Base-by-base conservation (phyloP, 179 eudicot species). In the Silene coronaria region DNA sequence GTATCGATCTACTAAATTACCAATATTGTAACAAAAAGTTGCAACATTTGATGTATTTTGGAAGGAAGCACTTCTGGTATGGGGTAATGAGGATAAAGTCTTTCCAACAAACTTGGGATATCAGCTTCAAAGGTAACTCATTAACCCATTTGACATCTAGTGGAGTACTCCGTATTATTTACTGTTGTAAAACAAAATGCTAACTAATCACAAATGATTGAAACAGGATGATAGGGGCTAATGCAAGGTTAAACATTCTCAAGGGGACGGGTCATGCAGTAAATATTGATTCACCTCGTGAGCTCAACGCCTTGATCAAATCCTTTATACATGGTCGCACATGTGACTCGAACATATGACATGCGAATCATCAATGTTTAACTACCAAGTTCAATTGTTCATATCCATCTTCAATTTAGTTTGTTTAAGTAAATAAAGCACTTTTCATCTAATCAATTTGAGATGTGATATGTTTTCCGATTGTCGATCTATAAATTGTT, bases 11-110 rank as follows among this genome's bases (percentile, higher is more conserved):
- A 32, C 36, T 0, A 32, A 32, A 32, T 32, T 2, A 32, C 5
- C 36, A 4, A 32, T 6, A 32, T 32, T 32, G 5, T 32, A 6
- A 32, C 5, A 17, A 4, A 5, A 46, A 6, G 27, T 27, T 34
- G 13, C 26, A 6, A 34, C 23, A 7, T 26, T 67, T 60, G 51
- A 57, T 74, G 42, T 66, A 46, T 38, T 58, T 6, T 58, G 5
- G 57, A 75, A 90, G 95, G 88, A 90, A 78, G 79, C 85, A 46
- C 81, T 90, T 74, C 83, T 90, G 13, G 75, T 90, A 65, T 90
- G 92, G 95, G 95, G 95, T 3, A 90, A 88, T 23, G 76, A 88
- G 27, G 95, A 90, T 80, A 82, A 64, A 3, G 58, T 90, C 45
- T 90, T 90, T 82, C 95, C 95, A 4, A 75, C 74, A 19, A 48